Evolutionary conservation across 495 filamentous ascomycete genomes (phyloP).

Genomic region (Aspergillus affinis): DNA sequence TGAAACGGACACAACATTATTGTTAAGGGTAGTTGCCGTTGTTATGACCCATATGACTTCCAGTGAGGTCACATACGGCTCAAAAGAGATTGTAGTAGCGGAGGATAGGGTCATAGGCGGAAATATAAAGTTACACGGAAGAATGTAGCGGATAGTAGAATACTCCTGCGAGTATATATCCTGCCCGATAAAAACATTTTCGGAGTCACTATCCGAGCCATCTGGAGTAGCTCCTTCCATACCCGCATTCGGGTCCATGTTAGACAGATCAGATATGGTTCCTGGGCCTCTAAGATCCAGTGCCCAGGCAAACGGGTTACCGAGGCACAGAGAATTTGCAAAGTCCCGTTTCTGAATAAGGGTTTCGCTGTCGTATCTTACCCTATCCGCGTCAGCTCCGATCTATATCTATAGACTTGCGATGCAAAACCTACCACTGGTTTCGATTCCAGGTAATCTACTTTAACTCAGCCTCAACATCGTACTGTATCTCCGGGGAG

Average conservation of each 20-base stretch:
- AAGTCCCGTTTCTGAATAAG: background rate
- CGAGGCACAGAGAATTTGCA: background rate
- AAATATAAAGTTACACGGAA: conserved; percentile 7
- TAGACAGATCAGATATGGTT: background rate
- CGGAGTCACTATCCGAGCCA: conserved; percentile 1
- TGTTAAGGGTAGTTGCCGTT: background rate
- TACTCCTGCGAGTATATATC: background rate
- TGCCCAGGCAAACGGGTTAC: background rate
- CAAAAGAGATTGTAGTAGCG: background rate
- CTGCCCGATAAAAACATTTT: conserved; percentile 2
- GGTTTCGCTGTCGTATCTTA: background rate
- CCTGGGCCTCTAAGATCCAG: conserved; percentile 4
- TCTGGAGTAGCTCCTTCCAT: background rate
- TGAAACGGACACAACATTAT: background rate
- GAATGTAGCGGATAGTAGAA: background rate
- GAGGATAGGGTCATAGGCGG: background rate
- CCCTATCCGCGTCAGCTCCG: background rate
- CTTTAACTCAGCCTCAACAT: conserved; percentile 4
- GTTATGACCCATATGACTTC: conserved; percentile 6
- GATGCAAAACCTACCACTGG: background rate
- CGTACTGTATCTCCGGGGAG: background rate
- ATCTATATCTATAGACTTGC: background rate
- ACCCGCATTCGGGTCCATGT: background rate
- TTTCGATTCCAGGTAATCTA: conserved; percentile 11
- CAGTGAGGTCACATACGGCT: conserved; percentile 3